phyloP scores from a whole-genome alignment of 495 filamentous ascomycete species.

The Copromyces sp. region DNA sequence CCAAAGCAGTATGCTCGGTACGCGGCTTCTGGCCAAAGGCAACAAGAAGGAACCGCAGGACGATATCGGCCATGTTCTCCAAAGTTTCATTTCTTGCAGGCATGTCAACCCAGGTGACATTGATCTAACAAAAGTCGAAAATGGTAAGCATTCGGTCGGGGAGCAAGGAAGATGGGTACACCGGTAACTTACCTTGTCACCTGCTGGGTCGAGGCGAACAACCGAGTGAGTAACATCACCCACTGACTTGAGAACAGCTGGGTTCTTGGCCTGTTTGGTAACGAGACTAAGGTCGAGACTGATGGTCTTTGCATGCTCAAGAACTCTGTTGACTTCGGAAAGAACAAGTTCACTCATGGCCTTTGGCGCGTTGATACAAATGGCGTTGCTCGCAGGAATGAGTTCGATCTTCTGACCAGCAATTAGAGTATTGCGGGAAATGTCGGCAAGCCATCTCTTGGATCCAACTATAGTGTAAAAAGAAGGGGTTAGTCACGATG shows the following conservation, averaged over 20 bases:
- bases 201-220: slow-evolving; percentile 14
- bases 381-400: slow-evolving; percentile 8
- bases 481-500: background rate
- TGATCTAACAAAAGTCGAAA: slow-evolving; percentile 13
- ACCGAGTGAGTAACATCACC: slow-evolving; percentile 33
- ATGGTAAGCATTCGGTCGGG: background rate
- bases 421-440: slow-evolving; percentile 18
- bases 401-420: slow-evolving; percentile 27
- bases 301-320: slow-evolving; percentile 16
- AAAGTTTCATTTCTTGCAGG: slow-evolving; percentile 8
- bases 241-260: slow-evolving; percentile 27
- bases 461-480: slow-evolving; percentile 19
- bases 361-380: slow-evolving; percentile 29
- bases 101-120: slow-evolving; percentile 31
- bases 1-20: background rate
- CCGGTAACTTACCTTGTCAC: slow-evolving; percentile 16
- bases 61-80: slow-evolving; percentile 28
- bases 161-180: background rate
- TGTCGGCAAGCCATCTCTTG: slow-evolving; percentile 21
- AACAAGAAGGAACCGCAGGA: slow-evolving; percentile 33
- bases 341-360: slow-evolving; percentile 20
- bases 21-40: slow-evolving; percentile 20
- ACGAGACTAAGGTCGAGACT: slow-evolving; percentile 12
- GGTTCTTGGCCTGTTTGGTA: slow-evolving; percentile 9
- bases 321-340: slow-evolving; percentile 27